A percentile compares a stretch with the other conserved stretches of the same genome.
These are phyloP conservation scores for Colletotrichum sp. DNA, from an alignment of 2,329 filamentous ascomycete genomes.

Conservation along the genomic window DNA sequence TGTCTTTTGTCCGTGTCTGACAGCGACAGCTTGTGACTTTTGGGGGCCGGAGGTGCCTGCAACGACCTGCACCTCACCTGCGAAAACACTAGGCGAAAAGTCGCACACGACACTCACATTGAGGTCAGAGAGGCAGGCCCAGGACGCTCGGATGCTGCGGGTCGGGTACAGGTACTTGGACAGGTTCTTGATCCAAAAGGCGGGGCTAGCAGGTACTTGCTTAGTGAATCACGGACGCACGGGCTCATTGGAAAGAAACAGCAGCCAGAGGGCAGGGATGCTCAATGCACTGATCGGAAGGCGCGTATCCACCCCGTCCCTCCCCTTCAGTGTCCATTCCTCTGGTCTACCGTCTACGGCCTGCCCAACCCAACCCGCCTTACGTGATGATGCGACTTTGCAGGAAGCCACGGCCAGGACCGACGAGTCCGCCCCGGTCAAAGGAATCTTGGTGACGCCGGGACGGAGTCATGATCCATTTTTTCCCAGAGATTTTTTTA, in stretches of 20 bases:
- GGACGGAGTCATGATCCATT: background rate
- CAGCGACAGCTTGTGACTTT: background rate
- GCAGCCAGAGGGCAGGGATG: background rate
- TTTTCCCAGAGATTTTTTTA: background rate
- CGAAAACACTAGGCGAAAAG: background rate
- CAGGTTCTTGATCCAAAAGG: background rate
- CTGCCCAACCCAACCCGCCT: background rate
- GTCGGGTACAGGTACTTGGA: conserved; percentile 12
- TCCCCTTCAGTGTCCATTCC: background rate
- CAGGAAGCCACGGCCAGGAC: background rate
- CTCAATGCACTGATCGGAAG: background rate
- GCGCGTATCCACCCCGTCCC: background rate
- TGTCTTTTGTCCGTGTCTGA: background rate
- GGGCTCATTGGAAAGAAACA: background rate
- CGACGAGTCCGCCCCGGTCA: background rate
- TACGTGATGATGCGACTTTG: conserved; percentile 19
- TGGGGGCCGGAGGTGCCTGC: background rate
- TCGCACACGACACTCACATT: background rate
- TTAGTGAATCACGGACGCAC: background rate
- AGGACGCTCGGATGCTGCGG: conserved; percentile 15
- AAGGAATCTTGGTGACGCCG: background rate
- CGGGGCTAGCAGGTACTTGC: background rate
- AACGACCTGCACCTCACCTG: background rate
- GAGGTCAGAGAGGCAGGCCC: background rate
- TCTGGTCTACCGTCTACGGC: background rate